Evolutionary conservation across 2,329 filamentous ascomycete species (phyloP).

Genomic region (Sclerotinia glacialis): DNA sequence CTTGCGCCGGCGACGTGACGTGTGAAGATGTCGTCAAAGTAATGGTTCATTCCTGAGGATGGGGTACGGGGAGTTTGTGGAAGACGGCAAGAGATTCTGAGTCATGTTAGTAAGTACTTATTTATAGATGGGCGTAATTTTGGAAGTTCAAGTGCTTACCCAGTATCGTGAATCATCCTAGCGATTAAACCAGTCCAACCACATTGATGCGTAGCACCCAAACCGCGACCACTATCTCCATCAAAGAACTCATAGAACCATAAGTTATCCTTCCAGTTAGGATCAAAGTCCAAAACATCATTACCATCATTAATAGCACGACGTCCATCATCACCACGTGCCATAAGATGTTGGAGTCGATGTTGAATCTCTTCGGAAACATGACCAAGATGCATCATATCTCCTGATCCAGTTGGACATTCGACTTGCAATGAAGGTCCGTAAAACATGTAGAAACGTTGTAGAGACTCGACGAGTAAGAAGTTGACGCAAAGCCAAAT

Average conservation of each 20-base stretch:
- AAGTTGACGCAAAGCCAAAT: constrained; percentile 98
- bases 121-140: not conserved
- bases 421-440: constrained; percentile 85
- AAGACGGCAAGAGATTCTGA: constrained; percentile 79
- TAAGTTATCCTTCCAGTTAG: constrained; percentile 87
- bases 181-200: constrained; percentile 96
- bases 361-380: constrained; percentile 95
- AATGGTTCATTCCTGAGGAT: constrained; percentile 78
- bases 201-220: constrained; percentile 91
- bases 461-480: constrained; percentile 87
- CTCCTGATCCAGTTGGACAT: constrained; percentile 88
- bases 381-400: constrained; percentile 92
- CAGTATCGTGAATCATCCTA: constrained; percentile 96
- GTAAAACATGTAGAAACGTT: constrained; percentile 95
- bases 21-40: constrained; percentile 88
- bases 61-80: constrained; percentile 92
- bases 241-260: constrained; percentile 99
- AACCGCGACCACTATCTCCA: constrained; percentile 81
- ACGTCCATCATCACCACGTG: constrained; percentile 76
- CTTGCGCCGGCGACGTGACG: constrained; percentile 48
- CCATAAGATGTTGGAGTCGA: constrained; percentile 87
- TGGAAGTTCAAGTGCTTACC: constrained; percentile 55
- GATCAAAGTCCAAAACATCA: constrained; percentile 84
- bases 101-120: constrained; percentile 43
- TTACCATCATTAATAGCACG: constrained; percentile 85